These are phyloP conservation scores for Kwoniella europaea DNA, from an alignment of 768 basidiomycete genomes.

Conservation along the genomic window DNA sequence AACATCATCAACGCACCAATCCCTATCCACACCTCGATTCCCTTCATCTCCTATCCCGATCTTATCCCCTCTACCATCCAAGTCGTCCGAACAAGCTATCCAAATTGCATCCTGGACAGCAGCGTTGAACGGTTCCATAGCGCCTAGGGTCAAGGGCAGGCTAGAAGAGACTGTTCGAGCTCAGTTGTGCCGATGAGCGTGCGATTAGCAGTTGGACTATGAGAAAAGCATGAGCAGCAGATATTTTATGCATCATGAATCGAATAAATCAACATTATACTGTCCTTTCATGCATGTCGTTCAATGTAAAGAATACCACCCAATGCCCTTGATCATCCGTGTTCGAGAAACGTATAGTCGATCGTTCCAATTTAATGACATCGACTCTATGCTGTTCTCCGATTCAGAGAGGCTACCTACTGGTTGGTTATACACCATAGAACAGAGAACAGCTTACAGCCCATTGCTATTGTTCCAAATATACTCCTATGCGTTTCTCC, in stretches of 20 bases:
- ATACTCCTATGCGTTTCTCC: too few species aligned
- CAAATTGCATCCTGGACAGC: constrained; percentile 21
- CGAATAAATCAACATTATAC: neutral
- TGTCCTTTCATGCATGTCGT: too few species aligned
- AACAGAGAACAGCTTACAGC: too few species aligned
- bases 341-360: too few species aligned
- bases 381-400: too few species aligned
- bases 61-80: constrained; percentile 14
- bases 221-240: neutral
- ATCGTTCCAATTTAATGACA: too few species aligned
- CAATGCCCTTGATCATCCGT: too few species aligned
- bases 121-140: constrained; percentile 19
- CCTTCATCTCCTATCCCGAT: constrained; percentile 19
- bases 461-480: too few species aligned
- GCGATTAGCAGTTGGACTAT: too few species aligned
- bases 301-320: too few species aligned
- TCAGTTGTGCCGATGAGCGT: constrained; percentile 12
- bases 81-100: constrained; percentile 22
- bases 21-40: constrained; percentile 3
- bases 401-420: too few species aligned
- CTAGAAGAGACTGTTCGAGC: constrained; percentile 10
- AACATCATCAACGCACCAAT: constrained; percentile 3
- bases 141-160: neutral
- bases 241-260: neutral
- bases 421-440: too few species aligned